These are phyloP conservation scores for Avena sativa DNA, from an alignment of 176 grass and related monocot genomes.

Conservation along the genomic window DNA sequence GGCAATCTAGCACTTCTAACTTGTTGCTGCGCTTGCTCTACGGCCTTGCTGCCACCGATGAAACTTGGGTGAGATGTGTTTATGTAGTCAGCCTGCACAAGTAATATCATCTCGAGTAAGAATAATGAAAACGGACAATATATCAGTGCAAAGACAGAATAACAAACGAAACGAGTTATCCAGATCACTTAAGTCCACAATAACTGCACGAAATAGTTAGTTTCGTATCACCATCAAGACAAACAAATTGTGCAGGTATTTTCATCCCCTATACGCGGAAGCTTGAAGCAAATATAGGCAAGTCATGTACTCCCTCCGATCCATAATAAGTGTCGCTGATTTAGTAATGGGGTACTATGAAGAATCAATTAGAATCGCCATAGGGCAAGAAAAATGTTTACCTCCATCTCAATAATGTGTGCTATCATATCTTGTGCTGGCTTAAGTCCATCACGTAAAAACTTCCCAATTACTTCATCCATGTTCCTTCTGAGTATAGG, in stretches of 20 bases:
- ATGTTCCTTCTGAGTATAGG: conserved; percentile 85
- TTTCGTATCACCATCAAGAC: not conserved
- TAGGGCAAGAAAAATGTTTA: conserved; percentile 33
- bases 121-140: conserved; percentile 11
- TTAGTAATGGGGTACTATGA: not conserved
- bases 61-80: conserved; percentile 98
- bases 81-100: conserved; percentile 95
- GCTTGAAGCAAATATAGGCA: not conserved
- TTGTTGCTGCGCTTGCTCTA: conserved; percentile 91
- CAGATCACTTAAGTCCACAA: not conserved
- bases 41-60: conserved; percentile 92
- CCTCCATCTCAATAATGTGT: conserved; percentile 98
- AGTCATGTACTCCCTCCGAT: not conserved
- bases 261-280: not conserved
- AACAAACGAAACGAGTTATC: not conserved
- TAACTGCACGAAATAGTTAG: not conserved
- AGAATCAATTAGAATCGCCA: conserved; percentile 27
- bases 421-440: conserved; percentile 96
- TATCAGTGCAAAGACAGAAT: conserved; percentile 29
- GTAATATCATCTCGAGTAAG: conserved; percentile 40
- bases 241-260: conserved; percentile 8
- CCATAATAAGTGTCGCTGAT: too few relatives aligned
- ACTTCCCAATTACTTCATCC: conserved; percentile 95
- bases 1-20: conserved; percentile 70
- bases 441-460: conserved; percentile 88